Percentiles rank a stretch among this genome's conserved stretches.
These are phyloP conservation scores for Plasmodium gaboni DNA, from an alignment of 169 alveolate genomes.

Conservation along the genomic window DNA sequence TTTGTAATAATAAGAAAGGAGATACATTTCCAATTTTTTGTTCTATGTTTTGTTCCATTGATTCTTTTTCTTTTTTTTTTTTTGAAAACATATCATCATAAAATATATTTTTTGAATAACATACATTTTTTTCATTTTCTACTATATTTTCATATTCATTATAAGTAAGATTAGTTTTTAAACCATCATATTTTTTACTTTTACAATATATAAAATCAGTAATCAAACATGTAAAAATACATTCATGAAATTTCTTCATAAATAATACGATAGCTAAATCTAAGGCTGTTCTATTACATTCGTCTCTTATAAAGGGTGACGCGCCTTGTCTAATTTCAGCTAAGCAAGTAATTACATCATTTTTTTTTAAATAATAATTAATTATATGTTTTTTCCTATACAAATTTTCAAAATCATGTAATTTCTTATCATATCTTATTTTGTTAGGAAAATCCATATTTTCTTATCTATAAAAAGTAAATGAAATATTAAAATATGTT, in stretches of 20 bases:
- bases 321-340: slow-evolving; percentile 79
- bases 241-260: slow-evolving; percentile 60
- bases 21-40: no score
- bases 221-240: slow-evolving; percentile 48
- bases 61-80: neutral
- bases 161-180: neutral
- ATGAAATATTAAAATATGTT: no score
- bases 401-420: slow-evolving; percentile 31
- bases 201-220: slow-evolving; percentile 33
- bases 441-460: slow-evolving; percentile 3
- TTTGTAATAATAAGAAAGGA: slow-evolving; percentile 9
- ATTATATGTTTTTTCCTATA: slow-evolving; percentile 78
- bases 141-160: neutral
- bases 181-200: neutral
- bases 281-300: slow-evolving; percentile 79
- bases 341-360: slow-evolving; percentile 80
- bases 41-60: neutral
- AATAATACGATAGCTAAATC: slow-evolving; percentile 72
- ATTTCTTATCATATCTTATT: slow-evolving; percentile 9
- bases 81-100: neutral
- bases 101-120: neutral
- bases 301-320: slow-evolving; percentile 78
- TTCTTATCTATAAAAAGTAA: neutral
- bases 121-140: slow-evolving; percentile 5
- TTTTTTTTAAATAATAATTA: slow-evolving; percentile 78